These are phyloP conservation scores for Phialophora macrospora DNA, from an alignment of 2,329 filamentous ascomycete genomes.

Conservation along the genomic window DNA sequence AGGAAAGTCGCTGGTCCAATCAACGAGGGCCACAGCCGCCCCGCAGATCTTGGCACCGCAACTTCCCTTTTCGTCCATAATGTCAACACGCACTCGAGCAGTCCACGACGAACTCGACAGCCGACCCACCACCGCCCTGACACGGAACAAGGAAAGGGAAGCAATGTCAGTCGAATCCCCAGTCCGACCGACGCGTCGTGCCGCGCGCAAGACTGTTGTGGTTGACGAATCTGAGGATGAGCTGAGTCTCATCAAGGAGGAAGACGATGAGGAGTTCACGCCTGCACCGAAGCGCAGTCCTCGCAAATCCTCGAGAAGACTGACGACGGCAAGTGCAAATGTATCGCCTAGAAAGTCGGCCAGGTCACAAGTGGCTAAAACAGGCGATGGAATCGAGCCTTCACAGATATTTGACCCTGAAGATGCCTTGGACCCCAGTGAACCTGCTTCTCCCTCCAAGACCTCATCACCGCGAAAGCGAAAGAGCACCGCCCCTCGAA, in stretches of 20 bases:
- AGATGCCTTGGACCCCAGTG: constrained; percentile 53
- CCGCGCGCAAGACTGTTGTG: constrained; percentile 71
- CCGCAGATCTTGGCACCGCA: constrained; percentile 7
- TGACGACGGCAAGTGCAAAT: constrained; percentile 55
- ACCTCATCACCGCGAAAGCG: constrained; percentile 67
- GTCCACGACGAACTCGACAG: background rate
- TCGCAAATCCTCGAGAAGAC: constrained; percentile 62
- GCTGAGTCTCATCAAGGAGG: constrained; percentile 54
- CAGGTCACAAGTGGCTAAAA: constrained; percentile 53
- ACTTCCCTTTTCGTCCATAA: constrained; percentile 17
- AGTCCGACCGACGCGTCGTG: constrained; percentile 64
- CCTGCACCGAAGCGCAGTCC: constrained; percentile 68
- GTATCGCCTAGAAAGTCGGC: constrained; percentile 46
- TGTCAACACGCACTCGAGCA: constrained; percentile 15
- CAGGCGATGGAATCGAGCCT: constrained; percentile 60
- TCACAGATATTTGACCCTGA: constrained; percentile 66
- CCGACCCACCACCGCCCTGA: background rate
- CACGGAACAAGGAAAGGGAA: background rate
- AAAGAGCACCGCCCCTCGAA: constrained; percentile 60
- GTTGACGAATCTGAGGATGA: constrained; percentile 80
- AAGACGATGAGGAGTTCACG: constrained; percentile 79
- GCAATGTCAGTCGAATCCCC: constrained; percentile 41
- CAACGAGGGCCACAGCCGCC: background rate
- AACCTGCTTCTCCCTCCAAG: constrained; percentile 60
- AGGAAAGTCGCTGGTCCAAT: background rate